A percentile compares a stretch with the other conserved stretches of the same genome.
phyloP scores from a whole-genome alignment of 176 grass and related monocot genomes.

The Oryza officinalis region DNA sequence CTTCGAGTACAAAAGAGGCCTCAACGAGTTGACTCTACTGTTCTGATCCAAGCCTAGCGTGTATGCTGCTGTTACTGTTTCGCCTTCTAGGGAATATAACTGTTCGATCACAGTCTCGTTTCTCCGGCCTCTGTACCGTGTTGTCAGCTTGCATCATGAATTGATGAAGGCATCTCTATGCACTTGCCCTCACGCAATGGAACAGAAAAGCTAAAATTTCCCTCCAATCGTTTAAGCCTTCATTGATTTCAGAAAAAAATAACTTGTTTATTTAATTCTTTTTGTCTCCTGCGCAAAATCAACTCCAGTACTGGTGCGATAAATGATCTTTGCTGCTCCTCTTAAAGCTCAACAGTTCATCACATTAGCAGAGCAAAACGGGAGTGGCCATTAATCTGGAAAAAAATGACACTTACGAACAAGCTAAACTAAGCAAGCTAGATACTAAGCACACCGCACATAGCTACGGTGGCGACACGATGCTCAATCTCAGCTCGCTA shows the following conservation, averaged over 20 bases:
- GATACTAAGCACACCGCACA: background rate
- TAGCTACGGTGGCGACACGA: constrained; percentile 27
- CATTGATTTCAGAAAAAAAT: background rate
- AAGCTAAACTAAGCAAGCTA: background rate
- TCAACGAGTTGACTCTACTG: too few relatives aligned
- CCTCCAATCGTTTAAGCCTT: background rate
- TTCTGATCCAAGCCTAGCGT: too few relatives aligned
- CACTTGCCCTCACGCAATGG: background rate
- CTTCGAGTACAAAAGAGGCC: too few relatives aligned
- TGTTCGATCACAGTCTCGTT: background rate
- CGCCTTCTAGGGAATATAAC: background rate
- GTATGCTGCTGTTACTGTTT: background rate
- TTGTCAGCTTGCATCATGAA: background rate
- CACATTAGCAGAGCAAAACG: background rate
- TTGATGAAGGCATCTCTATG: background rate
- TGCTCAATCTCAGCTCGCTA: constrained; percentile 46
- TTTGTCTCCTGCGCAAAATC: background rate
- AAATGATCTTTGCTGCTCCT: background rate
- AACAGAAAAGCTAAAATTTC: background rate
- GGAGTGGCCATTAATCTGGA: background rate
- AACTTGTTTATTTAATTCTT: background rate
- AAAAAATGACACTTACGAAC: background rate
- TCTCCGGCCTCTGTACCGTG: background rate
- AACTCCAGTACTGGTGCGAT: background rate
- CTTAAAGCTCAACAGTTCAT: background rate